Base-by-base conservation (phyloP, 345 rosid species). In the Sonneratia alba region DNA sequence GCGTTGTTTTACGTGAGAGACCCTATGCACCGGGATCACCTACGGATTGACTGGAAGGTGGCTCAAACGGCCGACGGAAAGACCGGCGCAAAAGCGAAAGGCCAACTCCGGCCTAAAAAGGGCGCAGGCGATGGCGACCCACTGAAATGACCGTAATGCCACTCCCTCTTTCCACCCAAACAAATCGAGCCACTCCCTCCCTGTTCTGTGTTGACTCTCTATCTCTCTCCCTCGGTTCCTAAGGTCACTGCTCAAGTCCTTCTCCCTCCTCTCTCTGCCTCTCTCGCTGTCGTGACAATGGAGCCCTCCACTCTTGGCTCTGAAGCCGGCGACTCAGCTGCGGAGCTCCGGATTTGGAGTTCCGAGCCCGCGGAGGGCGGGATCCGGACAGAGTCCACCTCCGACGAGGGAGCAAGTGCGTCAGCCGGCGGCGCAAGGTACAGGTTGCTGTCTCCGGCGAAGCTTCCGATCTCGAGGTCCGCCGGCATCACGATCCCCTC, bases 401-500 rank as follows among this genome's bases (percentile, higher is more conserved):
- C 74, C 69, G 64, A 47, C 51, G 51, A 72, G 43, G 53, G 77
- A 6, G 69, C 70, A 64, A 77, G 61, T 51, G 72, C 65, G 22
- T 57, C 67, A 40, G 79, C 74, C 22, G 80, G 75, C 27, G 89
- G 95, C 48, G 97, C 99, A 6, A 83, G 97, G 85, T 96, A 96
- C 79, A 90, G 85, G 89, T 86, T 96, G 19, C 85, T 96, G 88
- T 91, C 99, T 53, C 99, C 99, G 65, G 96, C 98, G 32, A 96
- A 89, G 91, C 89, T 96, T 53, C 99, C 99, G 88, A 96, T 96
- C 93, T 92, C 97, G 53, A 82, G 99, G 82, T 83, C 93, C 10
- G 67, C 89, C 48, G 88, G 88, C 69, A 83, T 89, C 75, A 84
- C 88, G 76, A 83, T 92, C 82, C 97, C 98, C 70, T 90, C 97